These are phyloP conservation scores for Ogataea wickerhamii DNA, from an alignment of 805 yeast species.

Conservation along the genomic window DNA sequence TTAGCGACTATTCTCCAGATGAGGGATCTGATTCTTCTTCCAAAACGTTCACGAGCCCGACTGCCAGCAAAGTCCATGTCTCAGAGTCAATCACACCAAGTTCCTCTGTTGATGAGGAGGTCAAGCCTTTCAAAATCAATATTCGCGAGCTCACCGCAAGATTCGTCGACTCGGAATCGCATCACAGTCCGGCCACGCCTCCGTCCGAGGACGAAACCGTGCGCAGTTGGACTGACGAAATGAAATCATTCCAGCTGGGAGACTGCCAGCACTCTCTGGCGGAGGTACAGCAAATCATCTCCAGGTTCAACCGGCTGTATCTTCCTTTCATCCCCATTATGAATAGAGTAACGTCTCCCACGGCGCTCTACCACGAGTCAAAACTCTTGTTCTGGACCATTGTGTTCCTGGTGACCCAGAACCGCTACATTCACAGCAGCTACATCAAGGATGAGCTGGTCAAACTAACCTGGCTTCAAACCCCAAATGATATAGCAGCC, in stretches of 20 bases:
- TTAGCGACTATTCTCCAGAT: neutral
- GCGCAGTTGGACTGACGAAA: slow-evolving; percentile 5
- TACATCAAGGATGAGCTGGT: slow-evolving; percentile 19
- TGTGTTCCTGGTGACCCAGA: slow-evolving; percentile 19
- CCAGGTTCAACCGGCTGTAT: slow-evolving; percentile 20
- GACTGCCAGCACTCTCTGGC: slow-evolving; percentile 5
- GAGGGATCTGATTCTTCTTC: neutral
- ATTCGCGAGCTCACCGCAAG: neutral
- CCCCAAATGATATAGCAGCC: slow-evolving; percentile 15
- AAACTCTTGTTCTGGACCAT: slow-evolving; percentile 33
- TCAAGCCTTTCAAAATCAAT: neutral
- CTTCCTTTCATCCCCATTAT: slow-evolving; percentile 26
- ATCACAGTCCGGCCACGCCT: slow-evolving; percentile 8
- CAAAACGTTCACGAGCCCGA: neutral
- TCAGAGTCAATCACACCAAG: slow-evolving; percentile 1
- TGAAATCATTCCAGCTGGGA: slow-evolving; percentile 9
- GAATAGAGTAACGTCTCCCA: slow-evolving; percentile 22
- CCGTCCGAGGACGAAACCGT: slow-evolving; percentile 3
- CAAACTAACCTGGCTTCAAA: slow-evolving; percentile 11
- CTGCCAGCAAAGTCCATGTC: neutral
- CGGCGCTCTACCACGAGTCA: slow-evolving; percentile 16
- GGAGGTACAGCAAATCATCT: slow-evolving; percentile 14
- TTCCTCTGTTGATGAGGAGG: slow-evolving; percentile 1
- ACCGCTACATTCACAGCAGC: slow-evolving; percentile 14
- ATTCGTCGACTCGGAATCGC: neutral